Conservation (phyloP, 352 stramenopile species). For the Pythium biforme region DNA sequence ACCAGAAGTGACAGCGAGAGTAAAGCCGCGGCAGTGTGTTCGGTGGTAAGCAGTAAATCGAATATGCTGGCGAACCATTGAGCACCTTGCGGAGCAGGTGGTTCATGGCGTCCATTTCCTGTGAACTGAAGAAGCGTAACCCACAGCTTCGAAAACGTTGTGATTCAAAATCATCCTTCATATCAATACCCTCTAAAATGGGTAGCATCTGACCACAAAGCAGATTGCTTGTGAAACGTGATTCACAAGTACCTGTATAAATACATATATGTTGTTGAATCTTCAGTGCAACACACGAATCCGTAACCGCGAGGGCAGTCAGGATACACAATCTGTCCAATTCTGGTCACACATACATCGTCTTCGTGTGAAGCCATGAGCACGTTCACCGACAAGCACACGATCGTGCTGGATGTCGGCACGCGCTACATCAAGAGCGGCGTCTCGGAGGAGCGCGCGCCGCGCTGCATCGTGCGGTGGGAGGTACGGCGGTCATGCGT, state of each 20-base stretch:
- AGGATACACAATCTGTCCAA: not conserved
- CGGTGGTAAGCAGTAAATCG: too few species aligned
- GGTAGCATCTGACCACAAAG: too few species aligned
- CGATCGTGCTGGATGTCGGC: slow-evolving; percentile 81
- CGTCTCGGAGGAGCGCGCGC: slow-evolving; percentile 71
- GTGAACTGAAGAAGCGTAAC: not conserved
- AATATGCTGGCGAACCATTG: not conserved
- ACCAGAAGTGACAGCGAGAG: not conserved
- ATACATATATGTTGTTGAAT: too few species aligned
- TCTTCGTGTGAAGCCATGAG: slow-evolving; percentile 19
- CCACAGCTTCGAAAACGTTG: too few species aligned
- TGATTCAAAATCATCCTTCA: too few species aligned
- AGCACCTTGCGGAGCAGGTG: slow-evolving; percentile 7
- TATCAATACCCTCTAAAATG: too few species aligned
- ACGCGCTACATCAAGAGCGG: slow-evolving; percentile 65
- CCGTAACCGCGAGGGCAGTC: not conserved
- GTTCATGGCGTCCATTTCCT: not conserved
- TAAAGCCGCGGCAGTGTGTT: not conserved
- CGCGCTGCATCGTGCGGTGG: slow-evolving; percentile 64
- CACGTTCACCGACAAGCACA: slow-evolving; percentile 31
- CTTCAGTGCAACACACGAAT: not conserved
- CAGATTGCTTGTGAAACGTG: too few species aligned
- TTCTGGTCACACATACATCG: too few species aligned
- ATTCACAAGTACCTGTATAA: too few species aligned
- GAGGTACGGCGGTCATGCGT: slow-evolving; percentile 41